phyloP scores from a whole-genome alignment of 768 basidiomycete genomes.

The Melanogaster broomeanus region DNA sequence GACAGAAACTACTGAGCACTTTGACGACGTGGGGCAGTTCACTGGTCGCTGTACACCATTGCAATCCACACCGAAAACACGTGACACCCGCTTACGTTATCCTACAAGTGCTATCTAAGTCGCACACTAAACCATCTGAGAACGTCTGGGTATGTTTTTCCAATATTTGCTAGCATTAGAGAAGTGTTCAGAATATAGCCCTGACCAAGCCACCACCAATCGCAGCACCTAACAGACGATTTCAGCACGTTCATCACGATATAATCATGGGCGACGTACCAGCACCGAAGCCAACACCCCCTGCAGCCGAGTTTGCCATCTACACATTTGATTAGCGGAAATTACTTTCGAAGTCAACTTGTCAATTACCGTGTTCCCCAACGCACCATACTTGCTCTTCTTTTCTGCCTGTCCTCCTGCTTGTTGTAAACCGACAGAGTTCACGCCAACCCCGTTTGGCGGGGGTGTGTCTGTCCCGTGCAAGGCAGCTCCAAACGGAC shows the following conservation, averaged over 20 bases:
- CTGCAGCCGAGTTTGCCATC: conserved; percentile 63
- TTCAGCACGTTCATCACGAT: background rate
- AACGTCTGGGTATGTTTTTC: background rate
- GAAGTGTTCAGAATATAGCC: conserved; percentile 43
- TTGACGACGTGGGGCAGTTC: background rate
- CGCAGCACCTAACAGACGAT: conserved; percentile 42
- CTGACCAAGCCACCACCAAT: conserved; percentile 51
- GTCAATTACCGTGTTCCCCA: conserved; percentile 56
- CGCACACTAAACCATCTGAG: background rate
- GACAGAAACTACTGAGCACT: too few relatives aligned
- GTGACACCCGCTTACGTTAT: conserved; percentile 27
- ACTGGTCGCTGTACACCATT: background rate
- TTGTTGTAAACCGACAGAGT: conserved; percentile 31
- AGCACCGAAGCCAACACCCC: conserved; percentile 78
- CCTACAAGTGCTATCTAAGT: background rate
- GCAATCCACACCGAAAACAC: conserved; percentile 11
- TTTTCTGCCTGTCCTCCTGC: conserved; percentile 40
- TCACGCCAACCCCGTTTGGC: conserved; percentile 24
- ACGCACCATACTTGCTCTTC: conserved; percentile 57
- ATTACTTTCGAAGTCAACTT: background rate
- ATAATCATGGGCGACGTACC: conserved; percentile 40
- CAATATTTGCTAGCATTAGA: background rate
- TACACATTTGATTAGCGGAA: conserved; percentile 22
- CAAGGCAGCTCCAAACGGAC: conserved; percentile 39
- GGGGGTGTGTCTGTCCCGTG: conserved; percentile 37